A percentile compares a stretch with the other conserved stretches of the same genome.
Evolutionary conservation across 345 rosid species (phyloP).

Genomic region (Arabis hirsuta): DNA sequence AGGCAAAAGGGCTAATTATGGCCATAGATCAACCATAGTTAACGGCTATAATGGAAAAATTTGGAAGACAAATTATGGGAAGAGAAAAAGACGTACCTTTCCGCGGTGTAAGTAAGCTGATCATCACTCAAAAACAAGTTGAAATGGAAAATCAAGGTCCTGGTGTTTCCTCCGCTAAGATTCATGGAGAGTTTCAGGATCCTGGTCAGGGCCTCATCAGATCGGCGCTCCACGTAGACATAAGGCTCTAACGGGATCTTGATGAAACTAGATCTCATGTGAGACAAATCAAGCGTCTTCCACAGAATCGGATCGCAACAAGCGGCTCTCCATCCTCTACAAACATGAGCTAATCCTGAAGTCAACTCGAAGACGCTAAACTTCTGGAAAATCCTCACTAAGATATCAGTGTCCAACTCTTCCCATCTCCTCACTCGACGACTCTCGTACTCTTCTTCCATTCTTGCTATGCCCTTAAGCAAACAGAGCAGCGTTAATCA

Average conservation of each 20-base stretch:
- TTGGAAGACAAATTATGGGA: background rate
- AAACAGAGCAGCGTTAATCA: constrained; percentile 13
- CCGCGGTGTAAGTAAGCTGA: constrained; percentile 82
- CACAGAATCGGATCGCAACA: constrained; percentile 85
- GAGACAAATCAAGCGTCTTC: constrained; percentile 82
- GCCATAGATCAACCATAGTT: background rate
- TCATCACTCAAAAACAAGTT: constrained; percentile 68
- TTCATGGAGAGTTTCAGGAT: constrained; percentile 65
- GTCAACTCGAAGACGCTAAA: constrained; percentile 60
- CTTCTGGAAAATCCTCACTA: constrained; percentile 69
- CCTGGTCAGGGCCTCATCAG: constrained; percentile 61
- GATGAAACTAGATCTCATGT: constrained; percentile 70
- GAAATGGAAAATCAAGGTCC: constrained; percentile 69
- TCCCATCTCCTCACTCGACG: constrained; percentile 69
- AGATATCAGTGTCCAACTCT: constrained; percentile 68
- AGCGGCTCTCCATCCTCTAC: constrained; percentile 80
- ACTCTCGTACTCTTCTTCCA: constrained; percentile 54
- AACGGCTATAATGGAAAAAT: background rate
- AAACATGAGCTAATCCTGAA: constrained; percentile 75
- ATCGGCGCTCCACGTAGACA: constrained; percentile 66
- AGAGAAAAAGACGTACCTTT: constrained; percentile 52
- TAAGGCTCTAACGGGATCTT: constrained; percentile 73
- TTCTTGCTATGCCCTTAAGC: constrained; percentile 17
- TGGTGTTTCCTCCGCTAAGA: constrained; percentile 66
- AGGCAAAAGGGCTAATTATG: background rate